Percentiles rank a stretch among this genome's conserved stretches.
Evolutionary conservation across 2,329 filamentous ascomycete species (phyloP).

Genomic region (Colletotrichum tofieldiae): DNA sequence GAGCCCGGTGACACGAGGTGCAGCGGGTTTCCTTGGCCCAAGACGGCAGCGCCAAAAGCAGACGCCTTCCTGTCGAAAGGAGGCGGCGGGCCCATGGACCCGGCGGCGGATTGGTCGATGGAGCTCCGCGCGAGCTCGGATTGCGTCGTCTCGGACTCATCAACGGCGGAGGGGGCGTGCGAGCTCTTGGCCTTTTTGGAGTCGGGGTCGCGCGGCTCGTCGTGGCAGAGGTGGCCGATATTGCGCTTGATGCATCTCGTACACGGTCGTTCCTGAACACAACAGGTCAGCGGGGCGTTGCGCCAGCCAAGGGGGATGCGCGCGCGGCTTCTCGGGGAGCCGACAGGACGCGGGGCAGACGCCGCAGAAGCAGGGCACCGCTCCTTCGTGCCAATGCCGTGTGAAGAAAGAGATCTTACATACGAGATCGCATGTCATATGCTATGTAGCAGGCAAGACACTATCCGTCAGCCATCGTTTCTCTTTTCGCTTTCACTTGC

Average conservation of each 20-base stretch:
- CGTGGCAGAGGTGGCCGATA: conserved; percentile 98
- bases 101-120: conserved; percentile 65
- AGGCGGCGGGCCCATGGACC: conserved; percentile 70
- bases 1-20: conserved; percentile 81
- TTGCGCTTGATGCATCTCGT: conserved; percentile 98
- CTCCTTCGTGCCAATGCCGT: background rate
- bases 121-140: conserved; percentile 67
- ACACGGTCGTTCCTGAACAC: conserved; percentile 88
- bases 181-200: conserved; percentile 84
- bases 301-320: conserved; percentile 41
- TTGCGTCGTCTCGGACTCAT: conserved; percentile 72
- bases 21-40: conserved; percentile 69
- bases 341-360: conserved; percentile 45
- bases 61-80: conserved; percentile 55
- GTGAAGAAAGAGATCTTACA: conserved; percentile 57
- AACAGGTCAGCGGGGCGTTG: conserved; percentile 51
- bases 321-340: background rate
- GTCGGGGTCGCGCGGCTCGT: conserved; percentile 90
- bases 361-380: conserved; percentile 32
- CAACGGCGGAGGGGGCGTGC: conserved; percentile 69
- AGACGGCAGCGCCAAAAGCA: conserved; percentile 47
- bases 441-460: conserved; percentile 68
- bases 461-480: conserved; percentile 62
- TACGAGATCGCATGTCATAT: conserved; percentile 95
- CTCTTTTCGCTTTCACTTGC: conserved; percentile 31